Conservation (phyloP, 768 basidiomycete species). For the Termitomyces sp. region DNA sequence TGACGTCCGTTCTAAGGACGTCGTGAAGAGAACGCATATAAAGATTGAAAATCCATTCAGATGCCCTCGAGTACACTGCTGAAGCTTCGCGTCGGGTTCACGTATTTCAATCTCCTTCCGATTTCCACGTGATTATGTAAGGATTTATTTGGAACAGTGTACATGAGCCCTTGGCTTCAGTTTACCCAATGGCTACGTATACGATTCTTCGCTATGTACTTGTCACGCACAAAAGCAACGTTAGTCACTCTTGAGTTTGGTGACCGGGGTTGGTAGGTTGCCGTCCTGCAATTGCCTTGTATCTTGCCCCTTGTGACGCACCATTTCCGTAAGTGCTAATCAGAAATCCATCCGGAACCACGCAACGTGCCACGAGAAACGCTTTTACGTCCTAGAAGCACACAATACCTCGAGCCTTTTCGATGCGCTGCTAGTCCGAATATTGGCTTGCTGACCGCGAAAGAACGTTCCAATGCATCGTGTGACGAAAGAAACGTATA, state of each 20-base stretch:
- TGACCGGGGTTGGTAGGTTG: not conserved
- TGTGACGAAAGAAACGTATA: constrained; percentile 16
- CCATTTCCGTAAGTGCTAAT: not conserved
- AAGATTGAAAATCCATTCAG: not conserved
- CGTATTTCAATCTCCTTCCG: not conserved
- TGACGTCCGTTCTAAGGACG: not conserved
- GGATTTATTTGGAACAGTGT: not conserved
- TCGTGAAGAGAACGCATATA: not conserved
- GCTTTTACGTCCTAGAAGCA: constrained; percentile 13
- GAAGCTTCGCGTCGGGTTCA: not conserved
- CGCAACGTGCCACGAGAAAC: constrained; percentile 2
- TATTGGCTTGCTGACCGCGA: constrained; percentile 4
- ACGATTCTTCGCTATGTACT: not conserved
- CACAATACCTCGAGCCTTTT: constrained; percentile 7
- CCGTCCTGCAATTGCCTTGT: not conserved
- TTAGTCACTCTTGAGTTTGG: no score
- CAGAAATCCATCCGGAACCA: constrained; percentile 11
- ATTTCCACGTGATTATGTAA: not conserved
- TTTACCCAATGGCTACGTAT: no score
- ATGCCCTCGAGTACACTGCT: not conserved
- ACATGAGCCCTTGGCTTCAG: not conserved
- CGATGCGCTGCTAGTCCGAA: constrained; percentile 10
- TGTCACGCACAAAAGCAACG: no score
- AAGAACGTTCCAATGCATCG: constrained; percentile 10
- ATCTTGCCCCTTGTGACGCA: not conserved